Evolutionary conservation across 148 eudicot genomes (phyloP).

Genomic region (Silene uniflora): DNA sequence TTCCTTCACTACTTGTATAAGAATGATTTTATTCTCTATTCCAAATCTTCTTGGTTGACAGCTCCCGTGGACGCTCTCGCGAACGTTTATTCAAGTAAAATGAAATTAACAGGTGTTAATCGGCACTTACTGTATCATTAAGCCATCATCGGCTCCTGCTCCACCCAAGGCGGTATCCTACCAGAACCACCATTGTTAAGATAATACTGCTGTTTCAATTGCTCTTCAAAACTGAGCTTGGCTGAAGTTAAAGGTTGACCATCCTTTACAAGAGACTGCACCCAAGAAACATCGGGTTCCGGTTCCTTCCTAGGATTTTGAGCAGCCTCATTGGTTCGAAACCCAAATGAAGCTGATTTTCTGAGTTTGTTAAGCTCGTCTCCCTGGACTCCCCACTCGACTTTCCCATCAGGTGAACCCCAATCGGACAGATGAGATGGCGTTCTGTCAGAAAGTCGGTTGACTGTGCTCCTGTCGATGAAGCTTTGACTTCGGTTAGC

Average conservation of each 20-base stretch:
- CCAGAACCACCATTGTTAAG: slow-evolving; percentile 39
- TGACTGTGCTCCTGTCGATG: slow-evolving; percentile 46
- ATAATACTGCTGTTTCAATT: slow-evolving; percentile 34
- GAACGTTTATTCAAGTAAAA: not conserved
- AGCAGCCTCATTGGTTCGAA: slow-evolving; percentile 34
- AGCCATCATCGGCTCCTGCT: slow-evolving; percentile 75
- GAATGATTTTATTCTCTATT: slow-evolving; percentile 16
- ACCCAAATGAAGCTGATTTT: slow-evolving; percentile 83
- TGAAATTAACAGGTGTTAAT: slow-evolving; percentile 9
- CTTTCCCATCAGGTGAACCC: slow-evolving; percentile 79
- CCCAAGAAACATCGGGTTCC: slow-evolving; percentile 55
- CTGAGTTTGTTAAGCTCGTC: slow-evolving; percentile 77
- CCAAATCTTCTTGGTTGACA: slow-evolving; percentile 8
- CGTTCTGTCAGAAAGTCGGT: slow-evolving; percentile 31
- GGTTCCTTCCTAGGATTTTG: slow-evolving; percentile 33
- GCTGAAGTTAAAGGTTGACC: slow-evolving; percentile 30
- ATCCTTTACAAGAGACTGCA: slow-evolving; percentile 52
- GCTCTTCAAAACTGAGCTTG: slow-evolving; percentile 32
- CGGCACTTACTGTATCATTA: slow-evolving; percentile 19
- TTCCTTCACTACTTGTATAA: too few species aligned
- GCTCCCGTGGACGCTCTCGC: slow-evolving; percentile 2
- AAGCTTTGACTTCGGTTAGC: slow-evolving; percentile 90
- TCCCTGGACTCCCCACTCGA: slow-evolving; percentile 81
- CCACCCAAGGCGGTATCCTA: slow-evolving; percentile 61
- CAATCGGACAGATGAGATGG: slow-evolving; percentile 53